These are phyloP conservation scores for Phytophthora pseudosyringae DNA, from an alignment of 352 stramenopile genomes.

Conservation along the genomic window DNA sequence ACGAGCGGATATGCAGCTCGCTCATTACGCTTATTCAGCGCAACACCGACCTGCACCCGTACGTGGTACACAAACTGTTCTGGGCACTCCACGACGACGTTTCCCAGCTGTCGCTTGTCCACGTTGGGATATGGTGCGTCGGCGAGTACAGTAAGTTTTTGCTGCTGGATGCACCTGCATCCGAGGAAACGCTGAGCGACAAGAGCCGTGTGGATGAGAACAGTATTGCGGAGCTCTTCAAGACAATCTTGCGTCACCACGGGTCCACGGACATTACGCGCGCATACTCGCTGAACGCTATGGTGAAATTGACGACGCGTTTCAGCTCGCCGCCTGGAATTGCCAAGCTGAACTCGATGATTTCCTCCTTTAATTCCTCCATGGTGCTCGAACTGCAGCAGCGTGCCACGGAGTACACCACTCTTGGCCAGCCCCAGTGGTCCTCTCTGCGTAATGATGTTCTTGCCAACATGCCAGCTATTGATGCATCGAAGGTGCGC, in stretches of 20 bases:
- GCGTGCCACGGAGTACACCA: conserved; percentile 95
- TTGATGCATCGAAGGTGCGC: conserved; percentile 89
- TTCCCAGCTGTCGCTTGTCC: conserved; percentile 95
- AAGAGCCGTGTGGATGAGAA: conserved; percentile 75
- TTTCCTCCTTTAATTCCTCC: conserved; percentile 91
- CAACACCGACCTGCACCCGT: conserved; percentile 89
- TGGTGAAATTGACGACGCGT: conserved; percentile 96
- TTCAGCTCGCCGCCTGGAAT: conserved; percentile 81
- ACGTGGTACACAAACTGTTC: conserved; percentile 98
- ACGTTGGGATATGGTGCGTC: conserved; percentile 98
- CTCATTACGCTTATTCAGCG: conserved; percentile 97
- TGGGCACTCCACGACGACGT: conserved; percentile 96
- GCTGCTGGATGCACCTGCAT: conserved; percentile 63
- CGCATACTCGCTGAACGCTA: conserved; percentile 87
- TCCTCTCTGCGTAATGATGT: conserved; percentile 83
- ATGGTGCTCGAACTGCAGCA: conserved; percentile 97
- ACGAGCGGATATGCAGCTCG: conserved; percentile 94
- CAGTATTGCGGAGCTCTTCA: conserved; percentile 74
- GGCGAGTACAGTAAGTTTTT: conserved; percentile 97
- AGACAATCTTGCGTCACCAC: conserved; percentile 85
- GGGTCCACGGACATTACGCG: conserved; percentile 83
- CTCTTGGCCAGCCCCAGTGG: conserved; percentile 86
- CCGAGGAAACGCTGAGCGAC: conserved; percentile 68
- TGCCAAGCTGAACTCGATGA: conserved; percentile 82
- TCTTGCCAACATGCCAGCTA: conserved; percentile 94